Evolutionary conservation across 345 rosid genomes (phyloP).

Genomic region (Turnera subulata): DNA sequence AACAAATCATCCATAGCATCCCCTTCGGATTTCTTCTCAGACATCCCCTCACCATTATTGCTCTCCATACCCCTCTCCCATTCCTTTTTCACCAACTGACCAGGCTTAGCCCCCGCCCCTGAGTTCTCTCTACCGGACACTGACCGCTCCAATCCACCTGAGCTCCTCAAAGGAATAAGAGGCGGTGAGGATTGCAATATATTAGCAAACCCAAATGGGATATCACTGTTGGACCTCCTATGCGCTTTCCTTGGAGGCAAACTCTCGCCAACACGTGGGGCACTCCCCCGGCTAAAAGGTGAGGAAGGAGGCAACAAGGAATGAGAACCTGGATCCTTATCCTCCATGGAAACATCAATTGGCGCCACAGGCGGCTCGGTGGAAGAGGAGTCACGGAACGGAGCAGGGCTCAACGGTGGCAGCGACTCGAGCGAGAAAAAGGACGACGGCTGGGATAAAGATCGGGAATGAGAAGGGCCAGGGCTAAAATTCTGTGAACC

Average conservation of each 20-base stretch:
- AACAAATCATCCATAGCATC: constrained; percentile 84
- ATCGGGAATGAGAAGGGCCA: constrained; percentile 64
- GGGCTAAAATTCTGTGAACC: constrained; percentile 42
- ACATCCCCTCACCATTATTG: constrained; percentile 55
- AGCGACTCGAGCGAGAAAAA: constrained; percentile 74
- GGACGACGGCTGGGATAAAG: constrained; percentile 76
- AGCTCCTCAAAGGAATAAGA: constrained; percentile 45
- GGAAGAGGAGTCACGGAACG: constrained; percentile 47
- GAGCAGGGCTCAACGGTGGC: constrained; percentile 76
- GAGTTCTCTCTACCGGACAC: constrained; percentile 42
- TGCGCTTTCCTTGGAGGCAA: constrained; percentile 84
- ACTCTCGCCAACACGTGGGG: constrained; percentile 45
- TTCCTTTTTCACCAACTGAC: constrained; percentile 47
- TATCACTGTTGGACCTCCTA: constrained; percentile 82
- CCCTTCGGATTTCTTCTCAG: constrained; percentile 75
- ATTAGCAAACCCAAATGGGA: constrained; percentile 62
- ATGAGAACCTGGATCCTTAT: constrained; percentile 48
- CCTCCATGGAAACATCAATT: constrained; percentile 60
- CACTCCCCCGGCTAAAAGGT: constrained; percentile 46
- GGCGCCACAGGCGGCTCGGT: constrained; percentile 35
- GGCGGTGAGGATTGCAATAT: constrained; percentile 57
- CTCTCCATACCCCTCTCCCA: constrained; percentile 50
- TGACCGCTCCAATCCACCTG: constrained; percentile 45
- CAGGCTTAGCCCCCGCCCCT: constrained; percentile 36
- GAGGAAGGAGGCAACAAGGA: constrained; percentile 68